Evolutionary conservation across 2,329 filamentous ascomycete genomes (phyloP).

Genomic region (Aspergillus ochraceus): DNA sequence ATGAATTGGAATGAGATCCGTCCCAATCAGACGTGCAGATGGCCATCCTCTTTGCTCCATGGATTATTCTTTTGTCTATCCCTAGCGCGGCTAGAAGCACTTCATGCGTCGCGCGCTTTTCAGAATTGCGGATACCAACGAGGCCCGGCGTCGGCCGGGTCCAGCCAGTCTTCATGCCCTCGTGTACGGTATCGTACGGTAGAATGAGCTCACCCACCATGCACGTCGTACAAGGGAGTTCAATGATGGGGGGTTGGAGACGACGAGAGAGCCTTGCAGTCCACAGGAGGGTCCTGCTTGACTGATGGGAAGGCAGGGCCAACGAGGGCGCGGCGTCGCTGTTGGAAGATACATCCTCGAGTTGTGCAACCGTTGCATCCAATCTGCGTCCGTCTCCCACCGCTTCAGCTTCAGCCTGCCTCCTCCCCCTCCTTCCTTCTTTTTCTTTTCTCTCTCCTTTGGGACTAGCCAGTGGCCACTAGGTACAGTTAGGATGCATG

Average conservation of each 20-base stretch:
- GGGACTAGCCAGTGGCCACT: slow-evolving; percentile 1
- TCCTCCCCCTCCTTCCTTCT: neutral
- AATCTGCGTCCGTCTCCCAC: slow-evolving; percentile 16
- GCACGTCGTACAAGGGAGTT: slow-evolving; percentile 25
- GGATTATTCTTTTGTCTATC: neutral
- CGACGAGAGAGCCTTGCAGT: slow-evolving; percentile 9
- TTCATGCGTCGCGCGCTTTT: neutral
- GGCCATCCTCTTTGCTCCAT: neutral
- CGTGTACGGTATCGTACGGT: neutral
- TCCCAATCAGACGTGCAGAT: slow-evolving; percentile 8
- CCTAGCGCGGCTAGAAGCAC: neutral
- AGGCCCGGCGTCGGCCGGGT: neutral
- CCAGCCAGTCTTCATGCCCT: slow-evolving; percentile 3
- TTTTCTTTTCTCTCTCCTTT: neutral
- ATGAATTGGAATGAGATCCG: neutral
- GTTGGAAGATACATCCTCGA: slow-evolving; percentile 11
- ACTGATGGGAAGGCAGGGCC: slow-evolving; percentile 9
- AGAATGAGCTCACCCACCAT: slow-evolving; percentile 2
- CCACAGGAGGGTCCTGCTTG: slow-evolving; percentile 7
- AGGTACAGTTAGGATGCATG: neutral
- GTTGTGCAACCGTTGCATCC: slow-evolving; percentile 17
- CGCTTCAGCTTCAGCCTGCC: slow-evolving; percentile 5
- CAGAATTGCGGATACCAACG: slow-evolving; percentile 5
- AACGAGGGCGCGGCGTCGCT: slow-evolving; percentile 11
- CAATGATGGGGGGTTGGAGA: slow-evolving; percentile 4